phyloP scores from a whole-genome alignment of 257 asterid genomes.

The Solanum appendiculatum region DNA sequence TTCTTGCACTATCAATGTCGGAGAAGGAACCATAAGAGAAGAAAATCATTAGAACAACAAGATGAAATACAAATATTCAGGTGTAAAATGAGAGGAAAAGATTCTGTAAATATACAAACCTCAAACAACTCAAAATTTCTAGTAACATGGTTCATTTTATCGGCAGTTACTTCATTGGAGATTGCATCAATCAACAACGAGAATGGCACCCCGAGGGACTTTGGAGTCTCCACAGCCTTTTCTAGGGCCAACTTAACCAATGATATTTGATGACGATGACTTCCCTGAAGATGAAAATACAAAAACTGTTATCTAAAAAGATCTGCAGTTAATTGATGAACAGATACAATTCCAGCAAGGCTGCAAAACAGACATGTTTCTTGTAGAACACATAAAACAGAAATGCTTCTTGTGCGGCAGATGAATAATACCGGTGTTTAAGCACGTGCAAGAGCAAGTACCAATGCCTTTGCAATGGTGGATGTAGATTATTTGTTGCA shows the following conservation, averaged over 20 bases:
- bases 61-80: neutral
- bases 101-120: constrained; percentile 26
- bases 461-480: neutral
- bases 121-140: constrained; percentile 33
- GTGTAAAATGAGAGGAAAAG: neutral
- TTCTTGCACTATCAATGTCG: constrained; percentile 36
- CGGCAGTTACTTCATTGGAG: constrained; percentile 35
- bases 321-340: neutral
- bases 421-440: neutral
- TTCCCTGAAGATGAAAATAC: constrained; percentile 19
- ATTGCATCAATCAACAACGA: constrained; percentile 63
- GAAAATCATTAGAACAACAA: neutral
- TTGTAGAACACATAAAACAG: neutral
- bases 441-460: neutral
- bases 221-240: constrained; percentile 37
- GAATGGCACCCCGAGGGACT: constrained; percentile 78
- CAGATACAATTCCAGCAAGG: neutral
- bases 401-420: neutral
- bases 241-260: constrained; percentile 12
- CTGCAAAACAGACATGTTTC: neutral
- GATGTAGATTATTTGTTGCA: neutral
- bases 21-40: neutral
- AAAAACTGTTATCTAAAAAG: neutral
- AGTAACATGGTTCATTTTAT: constrained; percentile 44
- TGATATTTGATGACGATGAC: constrained; percentile 14